These are phyloP conservation scores for Phoenix roebelenii DNA, from an alignment of 176 grass and related monocot genomes.

Conservation along the genomic window DNA sequence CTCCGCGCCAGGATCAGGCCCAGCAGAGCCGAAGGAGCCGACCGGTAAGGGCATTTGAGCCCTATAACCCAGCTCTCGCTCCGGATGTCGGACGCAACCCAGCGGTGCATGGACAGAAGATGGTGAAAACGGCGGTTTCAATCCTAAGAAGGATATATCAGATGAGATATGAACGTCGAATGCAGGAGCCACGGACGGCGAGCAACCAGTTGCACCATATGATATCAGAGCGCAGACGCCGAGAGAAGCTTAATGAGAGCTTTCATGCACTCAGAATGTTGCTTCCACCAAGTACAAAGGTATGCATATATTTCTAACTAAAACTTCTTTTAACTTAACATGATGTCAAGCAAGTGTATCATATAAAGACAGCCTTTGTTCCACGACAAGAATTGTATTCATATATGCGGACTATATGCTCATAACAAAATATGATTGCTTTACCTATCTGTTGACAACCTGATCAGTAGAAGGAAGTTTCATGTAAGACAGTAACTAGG, in stretches of 20 bases:
- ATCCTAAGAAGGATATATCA: constrained; percentile 33
- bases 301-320: not conserved
- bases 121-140: constrained; percentile 55
- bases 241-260: constrained; percentile 83
- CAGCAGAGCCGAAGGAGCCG: not conserved
- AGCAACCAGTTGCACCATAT: constrained; percentile 81
- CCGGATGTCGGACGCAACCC: constrained; percentile 13
- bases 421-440: too few relatives aligned
- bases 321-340: too few relatives aligned
- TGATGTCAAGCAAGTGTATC: too few relatives aligned
- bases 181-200: not conserved
- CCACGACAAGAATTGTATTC: too few relatives aligned
- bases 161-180: constrained; percentile 2
- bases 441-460: too few relatives aligned
- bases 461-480: too few relatives aligned
- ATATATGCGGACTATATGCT: too few relatives aligned
- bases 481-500: too few relatives aligned
- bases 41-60: constrained; percentile 30
- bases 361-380: too few relatives aligned
- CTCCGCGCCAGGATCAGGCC: not conserved
- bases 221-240: constrained; percentile 73
- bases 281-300: constrained; percentile 65
- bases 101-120: constrained; percentile 32
- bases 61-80: constrained; percentile 34
- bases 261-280: constrained; percentile 62